phyloP scores from a whole-genome alignment of 129 eudicot genomes.

The Artemisia tridentata region DNA sequence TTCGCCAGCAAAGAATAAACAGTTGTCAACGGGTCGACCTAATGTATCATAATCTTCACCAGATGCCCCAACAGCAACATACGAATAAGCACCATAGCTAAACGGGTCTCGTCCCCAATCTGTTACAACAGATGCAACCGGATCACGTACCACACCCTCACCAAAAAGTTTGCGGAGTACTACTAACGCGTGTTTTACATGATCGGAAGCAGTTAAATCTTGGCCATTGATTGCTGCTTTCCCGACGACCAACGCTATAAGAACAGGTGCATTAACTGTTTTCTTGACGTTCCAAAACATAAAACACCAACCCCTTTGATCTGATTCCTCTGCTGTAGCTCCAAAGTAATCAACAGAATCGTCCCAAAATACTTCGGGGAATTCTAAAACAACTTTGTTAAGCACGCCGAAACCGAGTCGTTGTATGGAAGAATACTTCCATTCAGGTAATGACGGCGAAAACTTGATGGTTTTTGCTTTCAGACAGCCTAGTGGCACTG shows the following conservation, averaged over 20 bases:
- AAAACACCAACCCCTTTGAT: conserved; percentile 84
- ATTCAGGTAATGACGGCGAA: conserved; percentile 74
- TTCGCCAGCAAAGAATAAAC: conserved; percentile 97
- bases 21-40: conserved; percentile 81
- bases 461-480: conserved; percentile 77
- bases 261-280: conserved; percentile 97
- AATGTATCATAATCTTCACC: conserved; percentile 94
- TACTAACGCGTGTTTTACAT: conserved; percentile 67
- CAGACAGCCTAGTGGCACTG: conserved; percentile 94
- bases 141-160: conserved; percentile 62
- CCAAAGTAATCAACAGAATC: conserved; percentile 96
- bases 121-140: conserved; percentile 90
- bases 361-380: conserved; percentile 94
- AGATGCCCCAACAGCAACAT: conserved; percentile 93
- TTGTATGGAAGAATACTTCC: conserved; percentile 79
- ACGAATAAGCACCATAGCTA: conserved; percentile 96
- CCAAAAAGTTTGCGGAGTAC: conserved; percentile 96
- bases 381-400: conserved; percentile 86
- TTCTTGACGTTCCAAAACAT: conserved; percentile 98
- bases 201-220: conserved; percentile 53
- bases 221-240: conserved; percentile 82
- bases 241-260: conserved; percentile 91
- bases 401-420: conserved; percentile 95
- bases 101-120: conserved; percentile 99
- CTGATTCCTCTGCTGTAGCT: conserved; percentile 84